A percentile compares a stretch with the other conserved stretches of the same genome.
These are phyloP conservation scores for Prunella vulgaris DNA, from an alignment of 257 asterid genomes.

Conservation along the genomic window DNA sequence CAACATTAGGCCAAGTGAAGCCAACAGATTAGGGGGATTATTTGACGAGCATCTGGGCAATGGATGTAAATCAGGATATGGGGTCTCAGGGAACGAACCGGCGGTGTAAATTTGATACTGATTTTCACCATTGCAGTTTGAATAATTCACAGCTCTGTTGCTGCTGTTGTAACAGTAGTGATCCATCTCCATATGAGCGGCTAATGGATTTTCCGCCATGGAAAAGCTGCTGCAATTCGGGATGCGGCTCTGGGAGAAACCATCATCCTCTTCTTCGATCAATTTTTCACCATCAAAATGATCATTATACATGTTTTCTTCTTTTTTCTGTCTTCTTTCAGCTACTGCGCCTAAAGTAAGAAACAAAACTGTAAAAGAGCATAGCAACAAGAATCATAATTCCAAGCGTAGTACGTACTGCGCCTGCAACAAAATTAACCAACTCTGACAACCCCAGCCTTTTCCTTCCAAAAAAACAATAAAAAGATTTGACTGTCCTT, in stretches of 20 bases:
- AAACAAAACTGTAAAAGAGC: neutral
- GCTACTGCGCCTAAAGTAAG: neutral
- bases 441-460: neutral
- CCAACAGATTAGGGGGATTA: neutral
- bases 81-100: neutral
- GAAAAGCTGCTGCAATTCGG: conserved; percentile 36
- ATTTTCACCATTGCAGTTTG: neutral
- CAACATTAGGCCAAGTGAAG: neutral
- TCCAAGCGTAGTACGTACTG: neutral
- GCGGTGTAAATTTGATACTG: neutral
- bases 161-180: neutral
- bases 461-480: too few species aligned
- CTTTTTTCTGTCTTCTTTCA: neutral
- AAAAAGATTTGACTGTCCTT: neutral
- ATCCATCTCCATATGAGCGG: neutral
- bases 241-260: conserved; percentile 35
- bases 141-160: neutral
- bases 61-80: neutral
- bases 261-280: conserved; percentile 29
- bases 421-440: neutral
- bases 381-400: neutral
- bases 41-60: neutral
- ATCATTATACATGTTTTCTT: conserved; percentile 38
- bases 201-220: conserved; percentile 26
- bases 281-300: conserved; percentile 25